Evolutionary conservation across 768 basidiomycete species (phyloP).

Genomic region (Kwoniella dendrophila): DNA sequence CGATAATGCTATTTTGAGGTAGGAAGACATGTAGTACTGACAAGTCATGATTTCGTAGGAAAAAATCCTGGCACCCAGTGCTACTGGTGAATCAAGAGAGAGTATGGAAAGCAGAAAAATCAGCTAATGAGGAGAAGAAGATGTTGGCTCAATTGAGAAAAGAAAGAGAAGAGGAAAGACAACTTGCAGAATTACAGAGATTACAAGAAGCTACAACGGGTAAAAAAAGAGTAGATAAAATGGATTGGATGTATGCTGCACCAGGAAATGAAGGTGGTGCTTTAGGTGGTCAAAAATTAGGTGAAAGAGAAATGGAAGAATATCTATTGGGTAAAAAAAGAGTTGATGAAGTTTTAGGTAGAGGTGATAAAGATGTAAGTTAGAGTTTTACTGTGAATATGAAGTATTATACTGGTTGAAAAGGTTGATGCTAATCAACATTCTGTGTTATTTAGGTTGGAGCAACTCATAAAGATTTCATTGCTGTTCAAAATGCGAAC

Average conservation of each 20-base stretch:
- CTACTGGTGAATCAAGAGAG: constrained; percentile 97
- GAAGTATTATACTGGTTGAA: not conserved
- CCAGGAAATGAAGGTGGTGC: constrained; percentile 81
- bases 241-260: constrained; percentile 99
- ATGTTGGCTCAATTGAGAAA: constrained; percentile 94
- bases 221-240: constrained; percentile 86
- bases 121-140: constrained; percentile 97
- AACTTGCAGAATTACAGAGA: constrained; percentile 91
- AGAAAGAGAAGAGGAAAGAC: constrained; percentile 96
- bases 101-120: constrained; percentile 99
- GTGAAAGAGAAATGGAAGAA: constrained; percentile 83
- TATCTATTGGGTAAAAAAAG: constrained; percentile 96
- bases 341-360: constrained; percentile 88
- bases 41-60: constrained; percentile 25
- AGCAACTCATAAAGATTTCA: constrained; percentile 76
- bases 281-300: constrained; percentile 48
- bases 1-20: not conserved
- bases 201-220: constrained; percentile 94
- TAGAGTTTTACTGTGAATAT: no score
- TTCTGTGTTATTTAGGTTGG: constrained; percentile 43
- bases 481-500: constrained; percentile 93
- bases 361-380: constrained; percentile 82
- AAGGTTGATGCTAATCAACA: constrained; percentile 47
- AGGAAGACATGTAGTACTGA: constrained; percentile 9
- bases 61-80: constrained; percentile 95